Percentiles rank a stretch among this genome's conserved stretches.
These are phyloP conservation scores for Pythium apleroticum DNA, from an alignment of 352 stramenopile genomes.

Conservation along the genomic window DNA sequence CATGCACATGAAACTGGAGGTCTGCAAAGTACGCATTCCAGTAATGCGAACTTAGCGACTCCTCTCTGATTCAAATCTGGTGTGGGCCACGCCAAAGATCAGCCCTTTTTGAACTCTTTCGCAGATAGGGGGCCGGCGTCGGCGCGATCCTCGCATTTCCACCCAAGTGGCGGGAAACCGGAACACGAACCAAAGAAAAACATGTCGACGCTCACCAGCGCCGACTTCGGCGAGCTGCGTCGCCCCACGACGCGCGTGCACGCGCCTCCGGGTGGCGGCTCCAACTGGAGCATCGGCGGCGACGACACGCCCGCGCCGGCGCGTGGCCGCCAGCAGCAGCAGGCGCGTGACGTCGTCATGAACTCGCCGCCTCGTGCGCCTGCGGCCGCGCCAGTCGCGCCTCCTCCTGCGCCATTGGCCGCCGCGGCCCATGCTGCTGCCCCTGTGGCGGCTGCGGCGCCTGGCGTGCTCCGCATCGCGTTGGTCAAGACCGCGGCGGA, in stretches of 20 bases:
- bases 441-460: conserved; percentile 6
- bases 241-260: conserved; percentile 81
- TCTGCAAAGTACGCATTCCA: not conserved
- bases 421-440: conserved; percentile 9
- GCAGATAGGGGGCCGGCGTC: not conserved
- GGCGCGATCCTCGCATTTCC: conserved; percentile 1
- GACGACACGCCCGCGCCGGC: conserved; percentile 28
- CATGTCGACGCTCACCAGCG: conserved; percentile 86
- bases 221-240: conserved; percentile 83
- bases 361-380: conserved; percentile 36
- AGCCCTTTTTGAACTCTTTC: conserved; percentile 14
- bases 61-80: not conserved
- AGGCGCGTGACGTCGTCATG: conserved; percentile 35
- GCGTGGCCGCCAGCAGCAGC: conserved; percentile 27
- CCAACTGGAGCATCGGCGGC: conserved; percentile 75
- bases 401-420: conserved; percentile 26
- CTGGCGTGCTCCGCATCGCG: conserved; percentile 46
- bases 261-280: conserved; percentile 74
- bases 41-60: conserved; percentile 3
- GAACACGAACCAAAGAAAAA: conserved; percentile 14
- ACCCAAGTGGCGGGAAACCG: conserved; percentile 16
- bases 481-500: conserved; percentile 78
- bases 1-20: not conserved
- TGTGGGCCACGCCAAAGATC: conserved; percentile 32
- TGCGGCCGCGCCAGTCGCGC: conserved; percentile 21